Base-by-base conservation (phyloP, 371 early-diverging fungal genomes). In the Mucor mucedo region DNA sequence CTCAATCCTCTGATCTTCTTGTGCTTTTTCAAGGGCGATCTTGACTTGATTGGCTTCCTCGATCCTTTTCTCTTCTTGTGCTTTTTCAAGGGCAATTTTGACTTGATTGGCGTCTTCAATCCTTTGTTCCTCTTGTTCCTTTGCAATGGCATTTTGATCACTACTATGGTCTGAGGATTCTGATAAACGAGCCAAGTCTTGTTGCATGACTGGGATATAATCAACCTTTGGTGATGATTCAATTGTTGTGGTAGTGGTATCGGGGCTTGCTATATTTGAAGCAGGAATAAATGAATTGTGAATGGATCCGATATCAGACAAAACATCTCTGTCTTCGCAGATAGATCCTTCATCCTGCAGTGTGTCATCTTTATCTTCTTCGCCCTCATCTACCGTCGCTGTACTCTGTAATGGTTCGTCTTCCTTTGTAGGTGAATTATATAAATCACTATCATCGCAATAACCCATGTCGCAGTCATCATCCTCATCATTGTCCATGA, bases 161-260 rank as follows among this genome's bases (percentile, higher is more conserved):
- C 35, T 35, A 1, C 8, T 8, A 35, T 35, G 8, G 8, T 35
- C 35, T 35, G 49, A 6, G 3, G 30, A 11, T 28, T 35, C n/a
- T 11, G 44, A 10, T 8, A 60, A 32, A 10, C 33, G 39, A 32
- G 29, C 10, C 7, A 60, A 38, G 29, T 52, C 60, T 10, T 52
- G 35, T 4, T 41, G 7, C 10, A 39, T 52, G 0, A 60, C 60
- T 30, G 60, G 60, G 7, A 60, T 52, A 42, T 60, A 60, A 7
- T 52, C 52, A 5, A 60, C 14, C 16, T 30, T 6, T 28, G 52
- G 29, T 39, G 39, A 16, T 10, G 0, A 21, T 41, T 0, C 29
- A 7, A 11, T 32, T 39, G 13, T 27, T 33, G 48, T 4, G 5
- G 8, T n/a, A 29, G 32, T 35, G 3, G 52, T 52, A 39, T 52